These are phyloP conservation scores for Gossypium davidsonii DNA, from an alignment of 441 rosid species.

Conservation along the genomic window DNA sequence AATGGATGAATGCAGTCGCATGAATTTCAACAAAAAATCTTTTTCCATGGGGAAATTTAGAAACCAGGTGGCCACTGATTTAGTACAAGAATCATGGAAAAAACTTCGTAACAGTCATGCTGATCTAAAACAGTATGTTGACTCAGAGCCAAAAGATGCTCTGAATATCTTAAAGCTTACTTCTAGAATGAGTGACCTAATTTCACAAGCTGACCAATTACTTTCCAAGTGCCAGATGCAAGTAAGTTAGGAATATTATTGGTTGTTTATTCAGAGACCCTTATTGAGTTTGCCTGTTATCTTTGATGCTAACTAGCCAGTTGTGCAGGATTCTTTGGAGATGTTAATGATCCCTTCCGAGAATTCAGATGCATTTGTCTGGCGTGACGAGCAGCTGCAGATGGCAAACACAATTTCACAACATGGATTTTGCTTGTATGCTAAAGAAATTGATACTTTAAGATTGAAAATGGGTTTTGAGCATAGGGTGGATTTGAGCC, in stretches of 20 bases:
- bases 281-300: not conserved
- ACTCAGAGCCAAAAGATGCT: conserved; percentile 51
- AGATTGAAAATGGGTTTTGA: not conserved
- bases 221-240: conserved; percentile 1
- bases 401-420: not conserved
- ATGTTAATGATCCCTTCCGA: not conserved
- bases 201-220: not conserved
- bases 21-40: conserved; percentile 48
- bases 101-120: conserved; percentile 36
- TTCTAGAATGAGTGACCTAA: conserved; percentile 3
- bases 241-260: not conserved
- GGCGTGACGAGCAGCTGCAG: not conserved
- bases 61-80: conserved; percentile 22
- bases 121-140: conserved; percentile 45
- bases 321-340: not conserved
- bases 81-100: conserved; percentile 65
- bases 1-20: conserved; percentile 86
- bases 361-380: not conserved
- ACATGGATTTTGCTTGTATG: conserved; percentile 8
- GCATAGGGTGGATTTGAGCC: conserved; percentile 2
- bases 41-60: conserved; percentile 24
- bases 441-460: not conserved
- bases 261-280: not conserved
- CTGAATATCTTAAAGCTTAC: conserved; percentile 28
- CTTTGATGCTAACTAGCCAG: not conserved